Base-by-base conservation (phyloP, 129 eudicot genomes). In the Silybum marianum region DNA sequence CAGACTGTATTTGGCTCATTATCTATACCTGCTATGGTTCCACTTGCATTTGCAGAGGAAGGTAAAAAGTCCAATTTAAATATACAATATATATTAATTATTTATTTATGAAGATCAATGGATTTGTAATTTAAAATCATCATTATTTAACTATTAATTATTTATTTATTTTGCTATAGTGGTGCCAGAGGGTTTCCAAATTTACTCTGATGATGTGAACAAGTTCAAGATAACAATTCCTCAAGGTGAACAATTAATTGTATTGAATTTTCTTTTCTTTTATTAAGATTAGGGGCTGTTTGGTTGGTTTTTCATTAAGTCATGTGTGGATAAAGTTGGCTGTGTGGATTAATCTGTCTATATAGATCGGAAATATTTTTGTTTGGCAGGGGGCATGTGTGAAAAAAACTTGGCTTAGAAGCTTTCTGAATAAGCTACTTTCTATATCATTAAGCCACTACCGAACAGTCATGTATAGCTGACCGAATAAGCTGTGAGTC, bases 151-250 rank as follows among this genome's bases (percentile, higher is more conserved):
- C 81, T 25, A 7, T 69, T n/a, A 65, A 46, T 30, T 72, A 28
- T 18, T 6, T 30, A 28, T 34, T 48, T 44, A 23, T 26, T 24
- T 71, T 75, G 44, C 32, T 83, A n/a, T 28, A 87, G 94, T 58
- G 58, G 90, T 70, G 40, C 79, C 81, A 2, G 93, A 86, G 67
- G 99, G 89, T 72, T 93, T 81, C 72, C 89, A 89, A 36, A 76
- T 86, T 71, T 96, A 93, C 79, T 71, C 91, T 2, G 99, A 96
- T 88, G 99, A 96, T 65, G 95, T 86, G 78, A 96, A 93, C 86
- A 96, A 96, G 90, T 96, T 88, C 84, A 88, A 91, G 93, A 84
- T 96, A 38, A 73, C 26, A 46, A 91, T 96, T 62, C 99, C 99
- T 77, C 88, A 82, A 88, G 99, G 99, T 95, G 77, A 80, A 75